A percentile compares a stretch with the other conserved stretches of the same genome.
Conservation (phyloP, 2,329 filamentous ascomycete genomes). For the Aspergillus piperis region DNA sequence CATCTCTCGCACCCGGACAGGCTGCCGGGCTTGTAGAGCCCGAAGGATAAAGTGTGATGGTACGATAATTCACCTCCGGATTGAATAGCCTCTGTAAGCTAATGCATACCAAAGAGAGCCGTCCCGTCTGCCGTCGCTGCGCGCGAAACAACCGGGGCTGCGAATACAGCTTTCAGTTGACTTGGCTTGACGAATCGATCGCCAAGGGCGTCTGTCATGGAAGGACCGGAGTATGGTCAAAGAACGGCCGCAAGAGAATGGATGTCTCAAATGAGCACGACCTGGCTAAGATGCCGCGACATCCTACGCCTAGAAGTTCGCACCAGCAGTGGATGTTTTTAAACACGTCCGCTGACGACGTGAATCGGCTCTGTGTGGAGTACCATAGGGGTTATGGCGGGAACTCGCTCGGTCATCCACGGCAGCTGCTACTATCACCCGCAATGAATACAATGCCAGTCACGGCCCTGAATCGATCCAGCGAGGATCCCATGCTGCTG, state of each 20-base stretch:
- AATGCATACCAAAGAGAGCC: constrained; percentile 14
- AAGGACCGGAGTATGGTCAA: background rate
- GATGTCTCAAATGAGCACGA: background rate
- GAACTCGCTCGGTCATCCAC: background rate
- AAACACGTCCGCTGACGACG: background rate
- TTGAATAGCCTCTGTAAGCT: background rate
- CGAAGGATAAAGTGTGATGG: constrained; percentile 29
- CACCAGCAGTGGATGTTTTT: background rate
- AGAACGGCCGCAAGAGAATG: background rate
- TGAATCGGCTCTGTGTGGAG: background rate
- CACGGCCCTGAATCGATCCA: background rate
- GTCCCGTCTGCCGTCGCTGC: constrained; percentile 26
- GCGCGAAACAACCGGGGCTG: constrained; percentile 11
- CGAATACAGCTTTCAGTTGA: constrained; percentile 24
- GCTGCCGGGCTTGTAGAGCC: constrained; percentile 25
- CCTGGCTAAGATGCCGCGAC: background rate
- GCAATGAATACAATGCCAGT: background rate
- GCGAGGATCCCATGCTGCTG: constrained; percentile 21
- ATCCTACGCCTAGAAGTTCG: background rate
- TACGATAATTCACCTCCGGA: background rate
- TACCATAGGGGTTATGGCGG: background rate
- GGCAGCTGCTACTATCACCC: background rate
- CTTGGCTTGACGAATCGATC: constrained; percentile 30
- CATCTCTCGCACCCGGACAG: constrained; percentile 24
- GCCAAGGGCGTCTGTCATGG: constrained; percentile 31